Evolutionary conservation across 306 rosid species (phyloP).

Genomic region (Gillenia trifoliata): DNA sequence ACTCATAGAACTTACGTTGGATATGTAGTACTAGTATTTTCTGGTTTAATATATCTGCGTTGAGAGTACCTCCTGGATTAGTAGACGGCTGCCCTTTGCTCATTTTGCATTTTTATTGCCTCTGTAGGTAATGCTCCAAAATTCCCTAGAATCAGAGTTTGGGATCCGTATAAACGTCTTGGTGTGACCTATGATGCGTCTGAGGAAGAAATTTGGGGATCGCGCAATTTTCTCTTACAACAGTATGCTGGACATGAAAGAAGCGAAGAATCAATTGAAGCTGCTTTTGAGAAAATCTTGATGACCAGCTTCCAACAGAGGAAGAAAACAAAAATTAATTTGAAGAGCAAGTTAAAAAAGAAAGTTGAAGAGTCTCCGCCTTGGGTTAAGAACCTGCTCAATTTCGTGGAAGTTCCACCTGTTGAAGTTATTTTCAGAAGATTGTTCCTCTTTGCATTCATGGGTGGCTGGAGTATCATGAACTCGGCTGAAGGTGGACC

Average conservation of each 20-base stretch:
- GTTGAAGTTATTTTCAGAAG: constrained; percentile 77
- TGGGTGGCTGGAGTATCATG: constrained; percentile 99
- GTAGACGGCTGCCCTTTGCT: neutral
- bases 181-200: constrained; percentile 81
- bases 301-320: constrained; percentile 80
- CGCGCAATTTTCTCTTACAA: constrained; percentile 81
- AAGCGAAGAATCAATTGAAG: constrained; percentile 94
- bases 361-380: constrained; percentile 98
- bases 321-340: constrained; percentile 90
- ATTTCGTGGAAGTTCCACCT: constrained; percentile 85
- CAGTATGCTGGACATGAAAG: constrained; percentile 92
- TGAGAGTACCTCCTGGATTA: neutral
- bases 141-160: constrained; percentile 64
- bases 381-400: constrained; percentile 77
- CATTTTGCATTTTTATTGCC: neutral
- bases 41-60: neutral
- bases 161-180: constrained; percentile 91
- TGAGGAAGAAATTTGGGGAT: constrained; percentile 95
- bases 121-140: constrained; percentile 61
- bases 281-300: constrained; percentile 85
- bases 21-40: neutral
- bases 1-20: neutral
- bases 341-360: constrained; percentile 90
- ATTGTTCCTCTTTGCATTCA: constrained; percentile 87
- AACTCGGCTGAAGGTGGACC: constrained; percentile 98